These are phyloP conservation scores for Cercospora zeina DNA, from an alignment of 2,329 filamentous ascomycete species.

Conservation along the genomic window DNA sequence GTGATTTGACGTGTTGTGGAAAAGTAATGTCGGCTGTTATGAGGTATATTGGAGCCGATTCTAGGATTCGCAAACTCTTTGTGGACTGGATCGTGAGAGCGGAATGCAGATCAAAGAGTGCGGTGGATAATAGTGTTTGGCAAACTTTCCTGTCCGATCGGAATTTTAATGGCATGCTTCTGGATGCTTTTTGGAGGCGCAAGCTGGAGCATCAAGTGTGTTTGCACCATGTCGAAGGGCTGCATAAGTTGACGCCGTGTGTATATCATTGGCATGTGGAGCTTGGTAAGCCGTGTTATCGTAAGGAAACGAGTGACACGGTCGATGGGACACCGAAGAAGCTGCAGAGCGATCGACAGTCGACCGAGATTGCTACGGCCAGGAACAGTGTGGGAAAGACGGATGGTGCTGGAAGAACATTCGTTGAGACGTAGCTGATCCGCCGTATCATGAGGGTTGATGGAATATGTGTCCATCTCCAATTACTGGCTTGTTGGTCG, in stretches of 20 bases:
- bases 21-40: neutral
- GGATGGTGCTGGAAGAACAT: neutral
- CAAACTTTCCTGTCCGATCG: neutral
- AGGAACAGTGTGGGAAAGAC: neutral
- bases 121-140: neutral
- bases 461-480: neutral
- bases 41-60: neutral
- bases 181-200: constrained; percentile 5
- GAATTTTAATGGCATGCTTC: neutral
- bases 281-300: neutral
- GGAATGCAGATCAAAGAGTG: neutral
- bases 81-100: constrained; percentile 5
- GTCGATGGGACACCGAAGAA: neutral
- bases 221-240: constrained; percentile 1
- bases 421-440: neutral
- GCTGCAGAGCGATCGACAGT: neutral
- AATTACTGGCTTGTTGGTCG: neutral
- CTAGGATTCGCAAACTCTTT: neutral
- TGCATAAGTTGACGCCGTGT: neutral
- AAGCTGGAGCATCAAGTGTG: constrained; percentile 8
- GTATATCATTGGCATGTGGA: constrained; percentile 7
- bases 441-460: neutral
- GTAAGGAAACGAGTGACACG: neutral
- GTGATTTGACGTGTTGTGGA: neutral
- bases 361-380: neutral